Base-by-base conservation (phyloP, 306 rosid species). In the Vicia faba region DNA sequence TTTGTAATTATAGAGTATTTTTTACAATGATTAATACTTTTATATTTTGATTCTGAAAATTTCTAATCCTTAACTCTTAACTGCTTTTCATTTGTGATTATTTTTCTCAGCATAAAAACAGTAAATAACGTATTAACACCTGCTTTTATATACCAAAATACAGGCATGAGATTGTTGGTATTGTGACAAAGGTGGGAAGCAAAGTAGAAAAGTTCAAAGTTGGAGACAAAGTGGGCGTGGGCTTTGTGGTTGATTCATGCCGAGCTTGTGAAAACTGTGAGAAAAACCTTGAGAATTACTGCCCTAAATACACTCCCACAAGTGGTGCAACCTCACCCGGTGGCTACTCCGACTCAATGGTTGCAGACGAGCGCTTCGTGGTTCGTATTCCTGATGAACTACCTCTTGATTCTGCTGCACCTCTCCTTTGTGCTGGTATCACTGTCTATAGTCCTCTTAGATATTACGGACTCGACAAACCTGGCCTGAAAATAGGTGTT, bases 151-250 rank as follows among this genome's bases (percentile, higher is more conserved):
- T n/a, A n/a, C n/a, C n/a, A 28, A 28, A 28, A 28, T 63, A 8
- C 55, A 80, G 85, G 39, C 86, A 85, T 50, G 87, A 85, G 63
- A 7, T 85, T n/a, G 73, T 19, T 46, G 91, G 10, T 13, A 3
- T 35, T 16, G 66, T 60, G 1, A 60, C 48, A 5, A 15, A 60
- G 8, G 66, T 60, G 5, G 87, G 88, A 51, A 85, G 71, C 68
- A 83, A 78, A 38, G 91, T 85, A 1, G 5, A 68, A 5, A 80
- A 73, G 1, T 31, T 75, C 72, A 80, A 78, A 68, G 81, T 85
- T 39, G 88, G 87, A 8, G 91, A 83, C 68, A 78, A 4, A 50
- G 86, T 83, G 1, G 91, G 86, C 15, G 84, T 83, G 3, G 88
- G 91, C 3, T 69, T 70, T 71, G 0, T 80, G 66, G 81, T 86